phyloP scores from a whole-genome alignment of 768 basidiomycete genomes.

The Naganishia kalamii region DNA sequence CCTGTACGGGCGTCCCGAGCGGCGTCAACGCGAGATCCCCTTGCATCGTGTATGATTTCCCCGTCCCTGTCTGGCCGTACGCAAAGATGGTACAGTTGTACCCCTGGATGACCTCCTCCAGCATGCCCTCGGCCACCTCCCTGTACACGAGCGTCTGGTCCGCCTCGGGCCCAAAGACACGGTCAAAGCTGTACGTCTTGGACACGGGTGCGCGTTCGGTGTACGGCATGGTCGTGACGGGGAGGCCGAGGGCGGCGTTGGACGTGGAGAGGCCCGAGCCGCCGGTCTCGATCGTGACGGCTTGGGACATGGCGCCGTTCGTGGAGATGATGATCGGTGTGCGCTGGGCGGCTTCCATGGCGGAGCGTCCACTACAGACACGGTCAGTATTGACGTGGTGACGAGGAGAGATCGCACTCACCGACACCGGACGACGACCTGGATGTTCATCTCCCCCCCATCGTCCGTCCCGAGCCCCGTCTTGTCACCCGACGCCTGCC shows the following conservation, averaged over 20 bases:
- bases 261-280: conserved; percentile 23
- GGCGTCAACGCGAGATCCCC: conserved; percentile 62
- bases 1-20: conserved; percentile 67
- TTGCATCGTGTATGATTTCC: conserved; percentile 99
- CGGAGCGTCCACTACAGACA: conserved; percentile 55
- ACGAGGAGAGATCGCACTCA: conserved; percentile 43
- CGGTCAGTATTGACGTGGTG: neutral
- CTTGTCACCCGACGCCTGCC: conserved; percentile 18
- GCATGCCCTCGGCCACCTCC: conserved; percentile 84
- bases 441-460: conserved; percentile 73
- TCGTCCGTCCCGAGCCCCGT: conserved; percentile 15
- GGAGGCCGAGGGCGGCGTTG: conserved; percentile 31
- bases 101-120: conserved; percentile 86
- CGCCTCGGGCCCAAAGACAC: conserved; percentile 93
- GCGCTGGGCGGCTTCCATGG: conserved; percentile 74
- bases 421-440: conserved; percentile 85
- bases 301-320: conserved; percentile 64
- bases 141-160: conserved; percentile 91
- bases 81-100: conserved; percentile 98
- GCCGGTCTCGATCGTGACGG: conserved; percentile 69
- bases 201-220: conserved; percentile 36
- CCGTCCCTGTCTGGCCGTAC: conserved; percentile 97
- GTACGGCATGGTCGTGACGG: conserved; percentile 40
- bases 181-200: conserved; percentile 82
- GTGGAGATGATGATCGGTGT: conserved; percentile 82